Conservation (phyloP, 768 basidiomycete genomes). For the Postia placenta region DNA sequence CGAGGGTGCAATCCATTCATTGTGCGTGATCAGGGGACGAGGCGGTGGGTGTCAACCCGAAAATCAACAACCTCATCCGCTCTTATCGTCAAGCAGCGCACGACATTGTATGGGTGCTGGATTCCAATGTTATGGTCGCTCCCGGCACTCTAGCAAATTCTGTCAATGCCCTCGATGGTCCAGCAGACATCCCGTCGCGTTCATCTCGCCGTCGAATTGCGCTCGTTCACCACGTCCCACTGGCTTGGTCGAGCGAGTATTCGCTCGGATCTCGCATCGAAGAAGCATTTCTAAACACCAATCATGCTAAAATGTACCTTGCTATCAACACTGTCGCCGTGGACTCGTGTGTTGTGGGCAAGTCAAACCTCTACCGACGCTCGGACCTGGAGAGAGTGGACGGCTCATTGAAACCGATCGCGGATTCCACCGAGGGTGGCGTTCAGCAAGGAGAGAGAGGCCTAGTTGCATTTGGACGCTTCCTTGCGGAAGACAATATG, state of each 20-base stretch:
- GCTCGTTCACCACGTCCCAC: slow-evolving; percentile 94
- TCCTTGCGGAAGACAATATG: slow-evolving; percentile 97
- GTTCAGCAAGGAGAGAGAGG: slow-evolving; percentile 37
- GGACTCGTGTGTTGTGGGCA: slow-evolving; percentile 96
- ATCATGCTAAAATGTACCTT: slow-evolving; percentile 97
- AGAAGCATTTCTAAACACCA: slow-evolving; percentile 93
- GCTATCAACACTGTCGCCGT: slow-evolving; percentile 85
- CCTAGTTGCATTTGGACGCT: slow-evolving; percentile 77
- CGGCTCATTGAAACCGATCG: slow-evolving; percentile 50
- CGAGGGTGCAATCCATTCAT: not conserved
- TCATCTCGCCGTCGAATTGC: slow-evolving; percentile 50
- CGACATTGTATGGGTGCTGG: slow-evolving; percentile 94
- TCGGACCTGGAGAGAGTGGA: slow-evolving; percentile 79
- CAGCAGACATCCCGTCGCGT: slow-evolving; percentile 26
- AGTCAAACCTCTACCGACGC: slow-evolving; percentile 90
- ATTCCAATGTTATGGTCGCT: slow-evolving; percentile 85
- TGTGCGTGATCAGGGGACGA: slow-evolving; percentile 56
- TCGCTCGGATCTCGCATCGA: slow-evolving; percentile 80
- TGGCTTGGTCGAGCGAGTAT: slow-evolving; percentile 67
- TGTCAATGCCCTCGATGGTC: slow-evolving; percentile 63
- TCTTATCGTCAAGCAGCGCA: slow-evolving; percentile 76
- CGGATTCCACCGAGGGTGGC: slow-evolving; percentile 20
- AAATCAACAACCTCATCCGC: slow-evolving; percentile 92
- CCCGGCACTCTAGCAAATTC: slow-evolving; percentile 78
- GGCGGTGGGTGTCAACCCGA: slow-evolving; percentile 88